Base-by-base conservation (phyloP, 768 basidiomycete genomes). In the Trametes elegans region DNA sequence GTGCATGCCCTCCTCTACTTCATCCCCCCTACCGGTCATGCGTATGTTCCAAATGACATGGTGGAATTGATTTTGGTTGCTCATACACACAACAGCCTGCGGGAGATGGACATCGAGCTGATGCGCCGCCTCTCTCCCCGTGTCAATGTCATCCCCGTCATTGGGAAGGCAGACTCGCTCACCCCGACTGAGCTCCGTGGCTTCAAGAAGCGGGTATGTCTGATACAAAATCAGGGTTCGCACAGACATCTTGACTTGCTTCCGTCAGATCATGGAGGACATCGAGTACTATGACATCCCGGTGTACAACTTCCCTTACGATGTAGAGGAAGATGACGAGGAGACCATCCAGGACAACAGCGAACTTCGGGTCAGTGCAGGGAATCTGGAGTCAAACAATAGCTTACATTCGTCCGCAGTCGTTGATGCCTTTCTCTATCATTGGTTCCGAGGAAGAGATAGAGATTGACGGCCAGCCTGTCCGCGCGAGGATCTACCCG, bases 241-340 rank as follows among this genome's bases (percentile, higher is more conserved):
- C 45, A 21, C 38, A 14, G 39, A 24, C 38, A 24, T 29, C 36
- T 5, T 54, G 55, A 43, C 11, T 44, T n/a, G 53, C 54, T 62
- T 9, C 62, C 27, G n/a, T 13, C 62, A 97, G 94, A 86, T 99
- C 66, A 99, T 98, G 96, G 96, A 99, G 73, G 97, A 99, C 69
- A 99, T 99, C 63, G 96, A 98, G 66, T 83, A 98, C 76, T 98
- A 98, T 67, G 88, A 89, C 61, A 98, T 99, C 63, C 97, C 97
- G 5, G 88, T 98, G 35, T 98, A 98, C 79, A 98, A 98, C 76
- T 99, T 99, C 81, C 97, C 97, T 0, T 99, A 98, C 70, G 97
- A 98, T 63, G 87, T 96, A 7, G 97, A 99, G 71, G 97, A 99
- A 71, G 97, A 99, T 67, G 97, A 99, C 67, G 95, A 98, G 67